Conservation (phyloP, 179 eudicot species). For the Spergularia azorica region DNA sequence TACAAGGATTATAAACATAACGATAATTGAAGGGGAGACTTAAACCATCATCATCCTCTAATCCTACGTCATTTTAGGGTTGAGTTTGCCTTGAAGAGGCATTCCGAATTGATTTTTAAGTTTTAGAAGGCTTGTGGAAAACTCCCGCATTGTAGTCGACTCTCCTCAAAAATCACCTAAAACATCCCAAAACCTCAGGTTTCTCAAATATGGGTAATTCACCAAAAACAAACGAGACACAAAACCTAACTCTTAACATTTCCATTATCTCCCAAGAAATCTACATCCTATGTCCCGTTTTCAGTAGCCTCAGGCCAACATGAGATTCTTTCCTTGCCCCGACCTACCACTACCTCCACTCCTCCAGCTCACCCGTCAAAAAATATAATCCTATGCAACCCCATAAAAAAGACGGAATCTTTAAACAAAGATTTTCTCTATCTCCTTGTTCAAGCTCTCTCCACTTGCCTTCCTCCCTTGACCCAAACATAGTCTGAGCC, state of each 20-base stretch:
- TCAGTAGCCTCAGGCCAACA: background rate
- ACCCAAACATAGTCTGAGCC: background rate
- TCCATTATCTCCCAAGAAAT: background rate
- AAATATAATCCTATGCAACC: background rate
- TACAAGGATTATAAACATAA: too few relatives aligned
- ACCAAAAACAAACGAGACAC: too few relatives aligned
- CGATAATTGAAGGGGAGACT: too few relatives aligned
- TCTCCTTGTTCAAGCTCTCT: background rate
- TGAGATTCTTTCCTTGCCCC: background rate
- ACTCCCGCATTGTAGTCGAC: too few relatives aligned
- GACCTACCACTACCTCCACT: background rate
- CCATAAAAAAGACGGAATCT: background rate
- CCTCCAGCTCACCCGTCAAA: background rate
- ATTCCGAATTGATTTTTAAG: too few relatives aligned
- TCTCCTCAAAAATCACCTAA: too few relatives aligned
- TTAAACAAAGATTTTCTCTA: background rate
- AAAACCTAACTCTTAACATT: background rate
- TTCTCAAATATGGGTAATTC: too few relatives aligned
- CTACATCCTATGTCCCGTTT: background rate
- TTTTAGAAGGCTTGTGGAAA: too few relatives aligned
- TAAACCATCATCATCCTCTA: too few relatives aligned
- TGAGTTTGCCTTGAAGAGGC: too few relatives aligned
- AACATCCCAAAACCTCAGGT: too few relatives aligned
- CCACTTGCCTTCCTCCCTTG: background rate
- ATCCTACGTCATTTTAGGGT: too few relatives aligned